Evolutionary conservation across 2,329 filamentous ascomycete species (phyloP).

Genomic region (Rhynchosporium graminicola): DNA sequence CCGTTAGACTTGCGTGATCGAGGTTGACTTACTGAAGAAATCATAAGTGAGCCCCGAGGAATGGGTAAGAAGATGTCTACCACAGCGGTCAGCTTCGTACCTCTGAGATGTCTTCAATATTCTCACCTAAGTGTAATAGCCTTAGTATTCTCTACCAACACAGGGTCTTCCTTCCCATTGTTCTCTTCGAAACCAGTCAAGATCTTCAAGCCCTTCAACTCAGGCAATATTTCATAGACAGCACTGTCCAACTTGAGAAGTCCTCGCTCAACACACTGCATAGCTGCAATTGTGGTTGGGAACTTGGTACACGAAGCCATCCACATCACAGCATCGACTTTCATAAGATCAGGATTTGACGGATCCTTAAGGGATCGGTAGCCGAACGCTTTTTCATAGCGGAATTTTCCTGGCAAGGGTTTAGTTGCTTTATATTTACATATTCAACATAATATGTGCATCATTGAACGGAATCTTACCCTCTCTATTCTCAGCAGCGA

Average conservation of each 20-base stretch:
- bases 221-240: conserved; percentile 33
- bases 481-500: conserved; percentile 26
- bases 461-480: conserved; percentile 20
- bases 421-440: not conserved
- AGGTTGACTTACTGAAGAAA: conserved; percentile 28
- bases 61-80: conserved; percentile 36
- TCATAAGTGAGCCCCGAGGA: conserved; percentile 34
- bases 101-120: not conserved
- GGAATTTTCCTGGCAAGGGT: conserved; percentile 39
- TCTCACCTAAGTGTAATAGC: conserved; percentile 37
- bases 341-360: conserved; percentile 56
- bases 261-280: conserved; percentile 59
- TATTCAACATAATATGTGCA: not conserved
- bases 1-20: not conserved
- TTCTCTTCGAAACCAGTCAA: conserved; percentile 34
- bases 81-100: not conserved
- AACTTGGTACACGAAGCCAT: conserved; percentile 61
- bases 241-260: conserved; percentile 50
- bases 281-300: conserved; percentile 51
- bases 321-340: conserved; percentile 61
- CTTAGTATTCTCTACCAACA: conserved; percentile 29
- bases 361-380: conserved; percentile 47
- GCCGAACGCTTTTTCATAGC: conserved; percentile 43
- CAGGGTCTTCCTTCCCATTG: conserved; percentile 26
- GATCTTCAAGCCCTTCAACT: conserved; percentile 35